Conservation (phyloP, 2,329 filamentous ascomycete species). For the Alternaria tenuissima region DNA sequence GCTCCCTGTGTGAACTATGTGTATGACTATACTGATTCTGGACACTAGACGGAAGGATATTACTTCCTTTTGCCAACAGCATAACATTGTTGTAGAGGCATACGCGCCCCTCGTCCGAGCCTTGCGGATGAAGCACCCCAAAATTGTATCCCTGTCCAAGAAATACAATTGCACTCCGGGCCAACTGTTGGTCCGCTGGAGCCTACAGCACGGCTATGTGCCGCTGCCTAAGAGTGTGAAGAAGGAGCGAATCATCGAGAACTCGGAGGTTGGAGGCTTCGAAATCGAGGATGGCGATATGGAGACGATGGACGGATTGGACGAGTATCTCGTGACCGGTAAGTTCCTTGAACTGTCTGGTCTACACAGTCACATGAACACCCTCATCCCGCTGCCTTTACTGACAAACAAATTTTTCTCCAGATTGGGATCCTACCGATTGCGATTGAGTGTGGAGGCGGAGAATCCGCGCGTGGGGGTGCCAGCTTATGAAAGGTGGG, state of each 20-base stretch:
- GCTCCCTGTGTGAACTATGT: background rate
- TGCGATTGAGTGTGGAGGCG: slow-evolving; percentile 35
- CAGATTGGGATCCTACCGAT: slow-evolving; percentile 60
- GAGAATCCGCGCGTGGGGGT: slow-evolving; percentile 30
- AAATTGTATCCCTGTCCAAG: slow-evolving; percentile 67
- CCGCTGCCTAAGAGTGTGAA: slow-evolving; percentile 76
- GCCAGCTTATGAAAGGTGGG: slow-evolving; percentile 18
- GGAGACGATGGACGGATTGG: slow-evolving; percentile 67
- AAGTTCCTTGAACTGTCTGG: slow-evolving; percentile 14
- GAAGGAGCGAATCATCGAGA: slow-evolving; percentile 69
- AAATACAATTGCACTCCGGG: slow-evolving; percentile 76
- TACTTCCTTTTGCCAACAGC: slow-evolving; percentile 68
- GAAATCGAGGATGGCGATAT: slow-evolving; percentile 71
- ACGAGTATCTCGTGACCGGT: slow-evolving; percentile 75
- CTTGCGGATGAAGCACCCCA: slow-evolving; percentile 72
- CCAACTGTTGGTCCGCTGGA: slow-evolving; percentile 81
- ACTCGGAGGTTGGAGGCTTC: slow-evolving; percentile 68
- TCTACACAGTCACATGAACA: background rate
- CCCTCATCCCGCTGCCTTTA: slow-evolving; percentile 11
- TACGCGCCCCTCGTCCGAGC: slow-evolving; percentile 81
- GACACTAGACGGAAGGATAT: slow-evolving; percentile 71
- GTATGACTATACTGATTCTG: slow-evolving; percentile 56
- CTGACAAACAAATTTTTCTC: slow-evolving; percentile 22
- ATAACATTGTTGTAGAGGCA: slow-evolving; percentile 77
- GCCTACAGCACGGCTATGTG: slow-evolving; percentile 75